These are phyloP conservation scores for Coemansia sp. DNA, from an alignment of 192 early-diverging fungal genomes.

Conservation along the genomic window DNA sequence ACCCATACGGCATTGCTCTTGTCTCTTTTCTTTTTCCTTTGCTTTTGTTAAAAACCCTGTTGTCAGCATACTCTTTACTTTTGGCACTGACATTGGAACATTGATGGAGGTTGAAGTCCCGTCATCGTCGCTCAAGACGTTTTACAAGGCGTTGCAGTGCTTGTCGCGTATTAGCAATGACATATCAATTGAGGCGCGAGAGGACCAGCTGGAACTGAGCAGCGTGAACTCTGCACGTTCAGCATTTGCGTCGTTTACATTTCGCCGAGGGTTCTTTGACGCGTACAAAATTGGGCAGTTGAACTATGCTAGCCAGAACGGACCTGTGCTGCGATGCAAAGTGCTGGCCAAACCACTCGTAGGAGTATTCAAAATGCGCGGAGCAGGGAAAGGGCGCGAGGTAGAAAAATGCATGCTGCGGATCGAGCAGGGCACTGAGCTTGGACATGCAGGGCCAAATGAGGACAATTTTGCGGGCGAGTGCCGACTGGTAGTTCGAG, in stretches of 20 bases:
- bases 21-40: background rate
- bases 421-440: constrained; percentile 28
- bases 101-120: constrained; percentile 53
- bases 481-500: constrained; percentile 44
- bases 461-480: constrained; percentile 9
- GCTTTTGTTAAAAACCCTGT: background rate
- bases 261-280: constrained; percentile 67
- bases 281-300: constrained; percentile 49
- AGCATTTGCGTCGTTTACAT: constrained; percentile 59
- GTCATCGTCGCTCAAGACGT: constrained; percentile 47
- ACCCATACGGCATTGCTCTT: too few relatives aligned
- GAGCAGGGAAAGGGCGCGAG: constrained; percentile 13
- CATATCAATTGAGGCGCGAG: constrained; percentile 59
- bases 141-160: constrained; percentile 60
- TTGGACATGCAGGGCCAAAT: background rate
- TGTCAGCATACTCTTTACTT: constrained; percentile 1
- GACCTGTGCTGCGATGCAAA: constrained; percentile 34
- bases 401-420: constrained; percentile 41
- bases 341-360: constrained; percentile 46
- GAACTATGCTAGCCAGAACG: constrained; percentile 3
- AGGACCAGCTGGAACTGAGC: constrained; percentile 57
- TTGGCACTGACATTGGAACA: background rate
- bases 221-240: constrained; percentile 69
- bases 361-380: constrained; percentile 43
- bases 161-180: constrained; percentile 64